phyloP scores from a whole-genome alignment of 352 stramenopile species.

The Peronospora belbahrii region DNA sequence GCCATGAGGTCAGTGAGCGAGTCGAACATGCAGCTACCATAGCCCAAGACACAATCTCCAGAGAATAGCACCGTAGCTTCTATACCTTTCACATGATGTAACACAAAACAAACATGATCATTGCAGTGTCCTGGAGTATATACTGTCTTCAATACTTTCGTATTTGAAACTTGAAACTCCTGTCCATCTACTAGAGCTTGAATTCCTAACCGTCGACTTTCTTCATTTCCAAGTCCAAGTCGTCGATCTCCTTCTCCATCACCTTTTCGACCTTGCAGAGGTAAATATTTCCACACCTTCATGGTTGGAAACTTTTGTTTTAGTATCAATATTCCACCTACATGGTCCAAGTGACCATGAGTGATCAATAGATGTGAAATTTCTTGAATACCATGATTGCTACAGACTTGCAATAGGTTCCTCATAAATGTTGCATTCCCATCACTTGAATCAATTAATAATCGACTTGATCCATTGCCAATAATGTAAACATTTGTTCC shows the following conservation, averaged over 20 bases:
- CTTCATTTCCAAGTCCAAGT: slow-evolving; percentile 40
- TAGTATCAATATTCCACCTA: slow-evolving; percentile 68
- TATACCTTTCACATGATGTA: slow-evolving; percentile 27
- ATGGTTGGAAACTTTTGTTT: slow-evolving; percentile 44
- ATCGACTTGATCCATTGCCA: slow-evolving; percentile 42
- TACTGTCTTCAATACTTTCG: slow-evolving; percentile 35
- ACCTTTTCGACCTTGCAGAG: slow-evolving; percentile 6
- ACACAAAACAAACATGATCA: slow-evolving; percentile 78
- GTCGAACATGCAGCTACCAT: slow-evolving; percentile 82
- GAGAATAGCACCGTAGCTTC: slow-evolving; percentile 49
- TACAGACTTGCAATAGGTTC: slow-evolving; percentile 37
- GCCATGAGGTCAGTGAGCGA: slow-evolving; percentile 75
- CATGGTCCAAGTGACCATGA: slow-evolving; percentile 85
- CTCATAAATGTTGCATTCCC: slow-evolving; percentile 50
- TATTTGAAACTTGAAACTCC: slow-evolving; percentile 27
- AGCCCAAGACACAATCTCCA: slow-evolving; percentile 78
- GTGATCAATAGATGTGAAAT: slow-evolving; percentile 83
- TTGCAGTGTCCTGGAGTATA: slow-evolving; percentile 82
- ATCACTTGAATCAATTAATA: slow-evolving; percentile 79
- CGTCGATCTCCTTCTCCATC: slow-evolving; percentile 27
- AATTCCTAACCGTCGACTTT: slow-evolving; percentile 43
- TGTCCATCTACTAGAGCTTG: slow-evolving; percentile 29
- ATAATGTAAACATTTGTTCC: slow-evolving; percentile 89
- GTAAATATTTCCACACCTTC: slow-evolving; percentile 67
- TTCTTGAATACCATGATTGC: slow-evolving; percentile 29